These are phyloP conservation scores for Brassica rapa DNA, from an alignment of 345 rosid genomes.

Conservation along the genomic window DNA sequence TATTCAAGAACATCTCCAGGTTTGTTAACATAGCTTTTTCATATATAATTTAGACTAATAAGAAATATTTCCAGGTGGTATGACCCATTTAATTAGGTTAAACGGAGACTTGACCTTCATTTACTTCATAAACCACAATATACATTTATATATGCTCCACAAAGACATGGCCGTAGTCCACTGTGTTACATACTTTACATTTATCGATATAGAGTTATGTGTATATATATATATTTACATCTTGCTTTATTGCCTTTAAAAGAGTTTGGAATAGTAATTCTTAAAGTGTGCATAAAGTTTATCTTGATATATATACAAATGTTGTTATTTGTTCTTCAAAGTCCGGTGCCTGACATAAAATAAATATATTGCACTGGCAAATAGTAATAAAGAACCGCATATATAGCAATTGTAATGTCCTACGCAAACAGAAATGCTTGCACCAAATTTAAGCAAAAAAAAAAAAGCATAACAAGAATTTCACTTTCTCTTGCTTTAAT, in stretches of 20 bases:
- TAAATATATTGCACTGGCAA: background rate
- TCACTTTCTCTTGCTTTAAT: background rate
- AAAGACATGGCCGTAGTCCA: background rate
- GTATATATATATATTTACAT: background rate
- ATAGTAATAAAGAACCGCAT: background rate
- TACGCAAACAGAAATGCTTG: background rate
- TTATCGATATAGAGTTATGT: background rate
- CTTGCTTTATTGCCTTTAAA: background rate
- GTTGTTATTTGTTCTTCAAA: background rate
- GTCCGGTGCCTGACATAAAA: background rate
- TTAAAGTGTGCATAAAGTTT: background rate
- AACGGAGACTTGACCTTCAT: background rate
- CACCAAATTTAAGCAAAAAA: too few relatives aligned
- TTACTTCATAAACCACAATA: background rate
- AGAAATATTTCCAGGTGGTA: slow-evolving; percentile 5
- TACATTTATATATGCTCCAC: background rate
- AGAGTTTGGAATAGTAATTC: background rate
- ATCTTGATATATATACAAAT: background rate
- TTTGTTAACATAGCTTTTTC: background rate
- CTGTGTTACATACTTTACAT: background rate
- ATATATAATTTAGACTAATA: background rate
- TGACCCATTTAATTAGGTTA: slow-evolving; percentile 18
- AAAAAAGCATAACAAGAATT: background rate
- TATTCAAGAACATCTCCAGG: slow-evolving; percentile 23
- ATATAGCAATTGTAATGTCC: background rate